Evolutionary conservation across 164 flowering plant species (phyloP), one percentile per base, ranked within the genome.

Genomic region (Aristolochia fimbriata): DNA sequence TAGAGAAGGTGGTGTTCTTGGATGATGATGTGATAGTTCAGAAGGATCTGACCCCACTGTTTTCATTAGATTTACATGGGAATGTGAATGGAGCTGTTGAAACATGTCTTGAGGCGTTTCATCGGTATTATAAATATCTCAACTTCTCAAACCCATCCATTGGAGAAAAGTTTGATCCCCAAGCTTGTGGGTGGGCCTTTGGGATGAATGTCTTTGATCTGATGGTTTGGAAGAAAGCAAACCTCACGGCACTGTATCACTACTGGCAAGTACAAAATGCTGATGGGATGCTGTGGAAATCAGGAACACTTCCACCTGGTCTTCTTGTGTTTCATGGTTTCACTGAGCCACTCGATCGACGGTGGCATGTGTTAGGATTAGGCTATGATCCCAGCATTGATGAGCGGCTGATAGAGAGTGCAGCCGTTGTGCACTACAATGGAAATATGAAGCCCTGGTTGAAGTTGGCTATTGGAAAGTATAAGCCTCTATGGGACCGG

Each of bases 391-490:
- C 76, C 46, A 80, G 80, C 62, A 77, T 86, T 19, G 96, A 86
- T 68, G 70, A 78, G 63, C 87, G 91, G 17, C 69, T 86, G 58
- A 88, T 86, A 15, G 91, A 86, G 61, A 83, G 77, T 62, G 96
- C 86, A 14, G 91, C 93, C 23, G 93, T 88, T 13, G 56, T 86
- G 68, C 96, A 88, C 75, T 86, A 71, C 52, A 88, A 83, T 60
- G 93, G 96, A 48, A 83, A 84, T 68, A 79, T 86, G 89, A 88
- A 88, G 74, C 96, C 96, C 19, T 88, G 96, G 96, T 73, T 84
- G 24, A 83, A 80, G 62, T 64, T 86, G 67, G 86, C 73, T 27
- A 77, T 84, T n/a, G 66, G 68, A 57, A 76, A 83, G 73, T 88
- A 86, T 55, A 88, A 77, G 67, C 77, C 81, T 57, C 63, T 88